A percentile compares a stretch with the other conserved stretches of the same genome.
Evolutionary conservation across 345 rosid species (phyloP).

Genomic region (Cardiospermum halicacabum): DNA sequence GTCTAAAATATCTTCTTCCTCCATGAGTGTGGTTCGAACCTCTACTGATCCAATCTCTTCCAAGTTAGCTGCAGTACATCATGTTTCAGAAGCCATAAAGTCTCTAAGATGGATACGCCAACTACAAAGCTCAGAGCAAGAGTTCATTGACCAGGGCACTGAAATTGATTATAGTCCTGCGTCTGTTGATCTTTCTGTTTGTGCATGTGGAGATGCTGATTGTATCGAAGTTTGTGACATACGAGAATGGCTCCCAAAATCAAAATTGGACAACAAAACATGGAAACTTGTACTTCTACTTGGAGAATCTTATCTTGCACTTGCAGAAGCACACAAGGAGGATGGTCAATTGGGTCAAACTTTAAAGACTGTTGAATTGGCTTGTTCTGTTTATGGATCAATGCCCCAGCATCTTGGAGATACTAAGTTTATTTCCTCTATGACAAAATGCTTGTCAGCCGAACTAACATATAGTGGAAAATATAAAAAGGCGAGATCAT

Average conservation of each 20-base stretch:
- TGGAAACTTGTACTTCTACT: slow-evolving; percentile 98
- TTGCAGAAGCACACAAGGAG: slow-evolving; percentile 83
- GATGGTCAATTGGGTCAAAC: slow-evolving; percentile 80
- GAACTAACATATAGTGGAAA: slow-evolving; percentile 21
- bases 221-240: slow-evolving; percentile 98
- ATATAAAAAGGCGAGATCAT: slow-evolving; percentile 24
- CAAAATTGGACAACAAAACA: slow-evolving; percentile 70
- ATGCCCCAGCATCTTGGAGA: slow-evolving; percentile 83
- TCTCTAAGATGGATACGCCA: slow-evolving; percentile 93
- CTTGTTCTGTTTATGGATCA: slow-evolving; percentile 83
- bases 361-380: slow-evolving; percentile 72
- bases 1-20: slow-evolving; percentile 29
- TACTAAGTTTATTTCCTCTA: slow-evolving; percentile 63
- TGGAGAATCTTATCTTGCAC: slow-evolving; percentile 87
- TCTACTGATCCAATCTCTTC: slow-evolving; percentile 63
- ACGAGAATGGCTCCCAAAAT: slow-evolving; percentile 89
- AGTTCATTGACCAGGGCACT: slow-evolving; percentile 25
- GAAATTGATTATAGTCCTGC: slow-evolving; percentile 29
- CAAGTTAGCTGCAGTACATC: slow-evolving; percentile 80
- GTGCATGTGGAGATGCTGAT: slow-evolving; percentile 93
- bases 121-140: slow-evolving; percentile 51
- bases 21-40: slow-evolving; percentile 44
- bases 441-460: slow-evolving; percentile 35
- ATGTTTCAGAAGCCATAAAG: slow-evolving; percentile 96
- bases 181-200: slow-evolving; percentile 48